Base-by-base conservation (phyloP, 169 alveolate species). In the Plasmodium vivax region DNA sequence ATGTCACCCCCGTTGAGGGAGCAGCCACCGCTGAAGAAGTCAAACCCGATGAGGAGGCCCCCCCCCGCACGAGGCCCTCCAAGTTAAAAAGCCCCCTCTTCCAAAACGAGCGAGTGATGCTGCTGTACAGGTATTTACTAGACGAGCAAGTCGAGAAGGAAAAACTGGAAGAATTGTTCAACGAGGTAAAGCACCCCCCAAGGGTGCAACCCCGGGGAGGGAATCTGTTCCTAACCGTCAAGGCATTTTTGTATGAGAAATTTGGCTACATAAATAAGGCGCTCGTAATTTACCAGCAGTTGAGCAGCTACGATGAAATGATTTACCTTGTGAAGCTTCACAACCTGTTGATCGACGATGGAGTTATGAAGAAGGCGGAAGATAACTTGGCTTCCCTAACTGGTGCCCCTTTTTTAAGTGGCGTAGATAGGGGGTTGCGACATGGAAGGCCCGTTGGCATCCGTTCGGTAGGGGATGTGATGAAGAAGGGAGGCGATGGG, bases 251-350 rank as follows among this genome's bases (percentile, higher is more conserved):
- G 51, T 84, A 84, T 34, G 30, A 41, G 41, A 84, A 68, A 34
- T 72, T 84, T 71, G 92, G 92, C 1, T 84, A 84, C 45, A 84
- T 84, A 68, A 62, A 34, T 71, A 84, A 43, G 19, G 92, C 83
- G 9, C 8, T 84, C 68, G 23, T 30, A 16, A 68, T 84, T 23
- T 84, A 84, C 19, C 68, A 16, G 51, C 41, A 62, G 51, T 68
- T 84, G 19, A 68, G 56, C 32, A 84, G 71, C 47, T 84, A 84
- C 23, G 47, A 6, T 38, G 92, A 62, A 38, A 16, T 71, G 10
- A 47, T 73, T 47, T 85, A 74, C 36, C 54, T 85, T 45, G 58
- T 85, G 75, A 85, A 73, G 7, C 4, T 27, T 32, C 58, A 85
- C 32, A 73, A 85, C 43, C 8, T 85, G 58, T 16, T 47, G 16